Base-by-base conservation (phyloP, 164 flowering plant genomes). In the Hamamelis virginiana region DNA sequence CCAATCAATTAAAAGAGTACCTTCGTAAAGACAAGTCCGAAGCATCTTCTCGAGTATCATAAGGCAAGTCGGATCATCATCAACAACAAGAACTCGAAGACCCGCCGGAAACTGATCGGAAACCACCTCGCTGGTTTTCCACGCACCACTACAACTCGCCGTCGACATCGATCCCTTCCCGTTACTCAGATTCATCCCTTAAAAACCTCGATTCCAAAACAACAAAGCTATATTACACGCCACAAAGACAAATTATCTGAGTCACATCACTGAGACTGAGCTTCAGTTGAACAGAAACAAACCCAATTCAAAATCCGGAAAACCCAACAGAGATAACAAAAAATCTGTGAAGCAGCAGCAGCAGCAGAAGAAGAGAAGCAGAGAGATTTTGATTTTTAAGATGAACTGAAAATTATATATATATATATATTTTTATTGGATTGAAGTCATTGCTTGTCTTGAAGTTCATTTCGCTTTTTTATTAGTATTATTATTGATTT, bases 51-150 rank as follows among this genome's bases (percentile, higher is more conserved):
- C 92, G 51, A 92, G 78, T 72, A 89, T 88, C 76, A 46, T 79
- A 25, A 92, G 89, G 71, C 94, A 92, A 38, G 91, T 90, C 0
- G 85, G 89, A 75, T 90, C 97, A 75, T 90, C 94, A 77, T 92
- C 97, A n/a, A 92, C 97, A n/a, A 87, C 92, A 28, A 92, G 83
- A 6, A 92, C 96, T 13, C 91, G 75, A 0, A 92, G 76, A 64
- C 97, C 97, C 55, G 84, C 91, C 59, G 97, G 97, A 77, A 92
- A 91, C 78, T 85, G 82, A 68, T 84, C 91, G 28, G 85, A 46
- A 44, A 77, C 86, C 8, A 38, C 82, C 43, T 81, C 87, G 22
- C 67, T 74, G 9, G 80, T 59, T 67, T 67, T 85, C 80, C 73
- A 46, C 18, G 70, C 66, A 25, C 23, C 74, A 59, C 74, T 75